These are phyloP conservation scores for Chrysopogon serrulatus DNA, from an alignment of 176 grass and related monocot species.

Conservation along the genomic window DNA sequence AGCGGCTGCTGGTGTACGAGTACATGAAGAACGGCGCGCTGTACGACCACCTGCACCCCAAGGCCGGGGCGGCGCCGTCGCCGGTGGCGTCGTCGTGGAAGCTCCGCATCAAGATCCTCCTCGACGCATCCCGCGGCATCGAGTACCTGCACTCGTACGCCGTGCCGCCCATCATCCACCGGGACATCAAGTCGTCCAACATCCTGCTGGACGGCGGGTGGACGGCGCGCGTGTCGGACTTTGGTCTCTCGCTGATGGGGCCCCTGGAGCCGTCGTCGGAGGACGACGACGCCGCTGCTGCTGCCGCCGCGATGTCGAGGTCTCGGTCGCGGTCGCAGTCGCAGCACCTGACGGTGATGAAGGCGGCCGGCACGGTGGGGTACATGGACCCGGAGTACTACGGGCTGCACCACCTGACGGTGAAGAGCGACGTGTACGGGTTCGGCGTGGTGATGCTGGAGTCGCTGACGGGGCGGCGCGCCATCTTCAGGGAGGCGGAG, in stretches of 20 bases:
- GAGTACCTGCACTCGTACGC: slow-evolving; percentile 98
- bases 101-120: slow-evolving; percentile 70
- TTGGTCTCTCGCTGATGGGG: slow-evolving; percentile 75
- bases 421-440: slow-evolving; percentile 94
- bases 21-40: slow-evolving; percentile 97
- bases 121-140: slow-evolving; percentile 84
- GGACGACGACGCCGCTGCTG: not conserved
- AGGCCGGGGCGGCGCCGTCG: not conserved
- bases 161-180: slow-evolving; percentile 95
- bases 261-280: slow-evolving; percentile 13
- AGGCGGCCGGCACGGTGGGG: slow-evolving; percentile 81
- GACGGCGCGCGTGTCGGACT: slow-evolving; percentile 88
- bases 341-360: slow-evolving; percentile 22
- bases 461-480: slow-evolving; percentile 64
- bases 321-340: not conserved
- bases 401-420: slow-evolving; percentile 76
- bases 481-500: slow-evolving; percentile 69
- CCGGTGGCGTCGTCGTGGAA: slow-evolving; percentile 68
- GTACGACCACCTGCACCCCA: slow-evolving; percentile 83
- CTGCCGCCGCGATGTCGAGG: not conserved
- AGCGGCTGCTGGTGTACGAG: slow-evolving; percentile 90
- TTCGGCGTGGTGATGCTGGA: slow-evolving; percentile 95
- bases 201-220: slow-evolving; percentile 73
- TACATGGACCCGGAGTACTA: slow-evolving; percentile 99
- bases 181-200: slow-evolving; percentile 98